Evolutionary conservation across 495 filamentous ascomycete genomes (phyloP).

Genomic region (Xylona heveae): DNA sequence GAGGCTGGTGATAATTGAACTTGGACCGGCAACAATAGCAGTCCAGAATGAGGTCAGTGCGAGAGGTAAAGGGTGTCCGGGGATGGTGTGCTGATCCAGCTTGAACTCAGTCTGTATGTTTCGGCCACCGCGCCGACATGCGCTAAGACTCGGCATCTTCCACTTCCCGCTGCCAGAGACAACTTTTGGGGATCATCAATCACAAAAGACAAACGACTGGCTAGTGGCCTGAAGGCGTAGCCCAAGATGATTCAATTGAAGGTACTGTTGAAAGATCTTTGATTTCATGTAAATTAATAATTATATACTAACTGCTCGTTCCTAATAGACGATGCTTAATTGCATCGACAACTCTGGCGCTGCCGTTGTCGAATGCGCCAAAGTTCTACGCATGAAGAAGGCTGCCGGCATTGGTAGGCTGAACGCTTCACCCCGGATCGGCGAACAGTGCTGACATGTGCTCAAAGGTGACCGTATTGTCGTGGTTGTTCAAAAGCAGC

Average conservation of each 20-base stretch:
- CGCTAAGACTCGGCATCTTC: too few species aligned
- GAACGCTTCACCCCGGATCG: neutral
- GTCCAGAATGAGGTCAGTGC: too few species aligned
- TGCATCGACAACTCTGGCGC: constrained; percentile 99
- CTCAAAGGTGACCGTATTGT: constrained; percentile 79
- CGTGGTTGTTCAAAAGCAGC: constrained; percentile 91
- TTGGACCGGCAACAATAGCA: too few species aligned
- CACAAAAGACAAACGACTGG: too few species aligned
- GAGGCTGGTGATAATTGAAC: too few species aligned
- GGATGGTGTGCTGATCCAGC: too few species aligned
- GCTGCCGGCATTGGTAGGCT: constrained; percentile 71
- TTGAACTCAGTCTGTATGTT: too few species aligned
- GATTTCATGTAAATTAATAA: neutral
- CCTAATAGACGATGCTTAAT: constrained; percentile 76
- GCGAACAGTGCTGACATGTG: neutral
- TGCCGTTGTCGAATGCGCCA: constrained; percentile 88
- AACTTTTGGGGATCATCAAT: too few species aligned
- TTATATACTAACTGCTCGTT: constrained; percentile 2
- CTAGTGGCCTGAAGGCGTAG: too few species aligned
- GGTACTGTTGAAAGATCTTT: constrained; percentile 23
- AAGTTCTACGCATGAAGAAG: constrained; percentile 77
- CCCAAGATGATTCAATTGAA: constrained; percentile 98
- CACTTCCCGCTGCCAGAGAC: too few species aligned
- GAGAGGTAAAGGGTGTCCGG: too few species aligned
- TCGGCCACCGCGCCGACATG: too few species aligned